Evolutionary conservation across 768 basidiomycete genomes (phyloP).

Genomic region (Boletus vermiculosoides): DNA sequence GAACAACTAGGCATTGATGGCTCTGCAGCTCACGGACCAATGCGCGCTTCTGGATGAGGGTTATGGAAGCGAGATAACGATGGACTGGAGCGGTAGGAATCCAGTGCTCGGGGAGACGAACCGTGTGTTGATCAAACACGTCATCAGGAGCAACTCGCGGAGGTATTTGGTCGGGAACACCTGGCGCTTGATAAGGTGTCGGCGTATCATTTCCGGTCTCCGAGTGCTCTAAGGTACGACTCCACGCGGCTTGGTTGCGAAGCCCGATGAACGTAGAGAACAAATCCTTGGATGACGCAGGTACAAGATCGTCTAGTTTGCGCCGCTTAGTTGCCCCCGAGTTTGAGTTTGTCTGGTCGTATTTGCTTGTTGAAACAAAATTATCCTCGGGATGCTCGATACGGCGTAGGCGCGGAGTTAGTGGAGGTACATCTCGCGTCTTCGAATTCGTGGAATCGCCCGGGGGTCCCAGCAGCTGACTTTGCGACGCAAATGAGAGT

Average conservation of each 20-base stretch:
- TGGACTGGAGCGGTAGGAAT: slow-evolving; percentile 41
- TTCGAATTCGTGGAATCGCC: slow-evolving; percentile 1
- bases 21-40: slow-evolving; percentile 53
- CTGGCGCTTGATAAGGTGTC: slow-evolving; percentile 3
- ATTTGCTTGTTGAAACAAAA: neutral
- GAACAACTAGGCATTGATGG: slow-evolving; percentile 45
- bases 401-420: slow-evolving; percentile 1
- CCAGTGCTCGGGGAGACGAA: slow-evolving; percentile 39
- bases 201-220: slow-evolving; percentile 15
- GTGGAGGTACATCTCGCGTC: slow-evolving; percentile 2
- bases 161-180: slow-evolving; percentile 12
- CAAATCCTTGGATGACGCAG: slow-evolving; percentile 25
- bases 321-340: slow-evolving; percentile 21
- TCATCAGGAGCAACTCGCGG: slow-evolving; percentile 38
- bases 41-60: slow-evolving; percentile 64
- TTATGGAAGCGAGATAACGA: slow-evolving; percentile 67
- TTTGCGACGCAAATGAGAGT: slow-evolving; percentile 26
- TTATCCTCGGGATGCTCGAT: neutral
- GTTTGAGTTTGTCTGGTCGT: neutral
- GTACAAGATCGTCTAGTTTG: slow-evolving; percentile 25
- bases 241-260: slow-evolving; percentile 18
- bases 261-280: slow-evolving; percentile 28
- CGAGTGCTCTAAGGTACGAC: slow-evolving; percentile 5
- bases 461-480: slow-evolving; percentile 2
- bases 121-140: slow-evolving; percentile 43